phyloP scores from a whole-genome alignment of 2,329 filamentous ascomycete genomes.

The Emmonsiellopsis sp. region DNA sequence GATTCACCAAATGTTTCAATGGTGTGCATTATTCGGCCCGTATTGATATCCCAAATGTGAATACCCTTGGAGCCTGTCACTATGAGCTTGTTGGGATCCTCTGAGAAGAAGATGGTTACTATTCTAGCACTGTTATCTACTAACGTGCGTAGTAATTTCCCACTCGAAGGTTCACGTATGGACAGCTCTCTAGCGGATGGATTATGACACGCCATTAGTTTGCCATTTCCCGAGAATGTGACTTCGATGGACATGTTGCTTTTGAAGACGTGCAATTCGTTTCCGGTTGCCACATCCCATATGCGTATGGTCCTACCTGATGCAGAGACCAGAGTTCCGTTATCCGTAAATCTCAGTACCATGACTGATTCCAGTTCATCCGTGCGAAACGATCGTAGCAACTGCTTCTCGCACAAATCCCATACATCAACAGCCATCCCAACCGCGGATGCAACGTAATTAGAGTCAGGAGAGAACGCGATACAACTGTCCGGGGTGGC shows the following conservation, averaged over 20 bases:
- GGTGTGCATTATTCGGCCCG: too few species aligned
- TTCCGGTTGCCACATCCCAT: too few species aligned
- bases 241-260: too few species aligned
- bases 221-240: background rate
- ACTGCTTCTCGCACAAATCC: background rate
- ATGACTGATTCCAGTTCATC: background rate
- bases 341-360: background rate
- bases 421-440: background rate
- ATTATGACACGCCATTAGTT: background rate
- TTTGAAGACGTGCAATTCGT: background rate
- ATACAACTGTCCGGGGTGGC: background rate
- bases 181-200: background rate
- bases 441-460: background rate
- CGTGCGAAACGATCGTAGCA: background rate
- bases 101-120: background rate
- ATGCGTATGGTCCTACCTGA: too few species aligned
- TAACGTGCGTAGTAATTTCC: background rate
- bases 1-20: too few species aligned
- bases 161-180: background rate
- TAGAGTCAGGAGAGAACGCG: background rate
- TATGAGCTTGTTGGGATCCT: background rate
- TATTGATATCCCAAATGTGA: background rate
- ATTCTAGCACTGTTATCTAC: fast-evolving
- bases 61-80: background rate
- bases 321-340: background rate